phyloP scores from a whole-genome alignment of 2,329 filamentous ascomycete genomes.

The Alternaria triticina region DNA sequence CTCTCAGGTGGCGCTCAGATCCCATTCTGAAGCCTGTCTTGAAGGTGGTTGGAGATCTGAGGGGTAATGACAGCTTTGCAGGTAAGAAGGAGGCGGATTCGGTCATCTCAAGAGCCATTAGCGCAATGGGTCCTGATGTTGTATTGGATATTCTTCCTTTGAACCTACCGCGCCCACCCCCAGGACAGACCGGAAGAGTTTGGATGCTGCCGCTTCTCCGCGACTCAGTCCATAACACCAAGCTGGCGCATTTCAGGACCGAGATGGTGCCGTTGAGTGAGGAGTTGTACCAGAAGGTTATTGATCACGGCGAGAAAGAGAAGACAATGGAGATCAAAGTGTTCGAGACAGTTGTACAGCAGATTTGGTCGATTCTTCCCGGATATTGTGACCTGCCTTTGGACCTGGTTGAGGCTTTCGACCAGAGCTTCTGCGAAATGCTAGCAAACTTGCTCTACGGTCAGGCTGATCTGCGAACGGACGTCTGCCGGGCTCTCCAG shows the following conservation, averaged over 20 bases:
- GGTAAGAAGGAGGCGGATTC: slow-evolving; percentile 95
- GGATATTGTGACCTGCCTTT: slow-evolving; percentile 94
- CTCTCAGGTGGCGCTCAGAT: slow-evolving; percentile 81
- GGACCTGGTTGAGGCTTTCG: slow-evolving; percentile 74
- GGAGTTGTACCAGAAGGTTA: slow-evolving; percentile 83
- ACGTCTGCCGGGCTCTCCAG: slow-evolving; percentile 86
- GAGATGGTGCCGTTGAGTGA: slow-evolving; percentile 92
- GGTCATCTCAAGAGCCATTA: slow-evolving; percentile 85
- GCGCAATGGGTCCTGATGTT: slow-evolving; percentile 86
- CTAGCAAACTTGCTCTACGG: slow-evolving; percentile 91
- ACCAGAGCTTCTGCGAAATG: slow-evolving; percentile 87
- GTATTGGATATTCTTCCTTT: slow-evolving; percentile 83
- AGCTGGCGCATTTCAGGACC: slow-evolving; percentile 80
- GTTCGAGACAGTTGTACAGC: slow-evolving; percentile 93
- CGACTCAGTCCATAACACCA: slow-evolving; percentile 88
- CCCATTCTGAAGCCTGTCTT: slow-evolving; percentile 79
- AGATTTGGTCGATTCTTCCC: slow-evolving; percentile 92
- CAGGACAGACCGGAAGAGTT: slow-evolving; percentile 82
- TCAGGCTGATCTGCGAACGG: slow-evolving; percentile 83
- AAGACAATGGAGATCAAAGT: slow-evolving; percentile 98
- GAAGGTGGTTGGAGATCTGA: slow-evolving; percentile 82
- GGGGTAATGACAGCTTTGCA: slow-evolving; percentile 84
- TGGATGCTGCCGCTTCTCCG: slow-evolving; percentile 94
- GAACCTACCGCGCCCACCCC: slow-evolving; percentile 79
- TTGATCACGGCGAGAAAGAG: slow-evolving; percentile 79